Evolutionary conservation across 169 alveolate genomes (phyloP).

Genomic region (Fabrea salina): DNA sequence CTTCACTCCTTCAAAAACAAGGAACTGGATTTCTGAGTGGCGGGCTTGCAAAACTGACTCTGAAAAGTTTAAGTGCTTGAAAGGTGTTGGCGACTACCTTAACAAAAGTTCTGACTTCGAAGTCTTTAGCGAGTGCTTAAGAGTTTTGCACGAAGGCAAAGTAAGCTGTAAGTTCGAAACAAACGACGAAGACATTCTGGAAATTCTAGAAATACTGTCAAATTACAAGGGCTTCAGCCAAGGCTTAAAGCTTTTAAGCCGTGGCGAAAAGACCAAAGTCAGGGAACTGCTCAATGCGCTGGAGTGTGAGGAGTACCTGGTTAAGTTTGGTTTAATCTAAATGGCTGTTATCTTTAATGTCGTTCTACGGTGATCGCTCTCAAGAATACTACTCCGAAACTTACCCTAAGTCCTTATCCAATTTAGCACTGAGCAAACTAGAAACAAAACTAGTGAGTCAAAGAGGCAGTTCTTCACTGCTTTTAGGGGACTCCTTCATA

Average conservation of each 20-base stretch:
- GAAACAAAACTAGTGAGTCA: background rate
- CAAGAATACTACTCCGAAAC: too few relatives aligned
- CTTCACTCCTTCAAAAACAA: background rate
- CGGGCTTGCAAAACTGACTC: background rate
- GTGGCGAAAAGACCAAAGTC: background rate
- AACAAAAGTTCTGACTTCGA: background rate
- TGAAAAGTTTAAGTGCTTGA: background rate
- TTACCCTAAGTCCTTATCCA: too few relatives aligned
- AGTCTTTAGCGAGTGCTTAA: background rate
- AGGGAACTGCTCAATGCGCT: background rate
- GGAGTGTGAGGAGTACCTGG: background rate
- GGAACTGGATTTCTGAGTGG: background rate
- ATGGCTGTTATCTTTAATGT: too few relatives aligned
- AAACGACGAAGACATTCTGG: background rate
- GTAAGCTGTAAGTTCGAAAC: background rate
- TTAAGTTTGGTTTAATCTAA: too few relatives aligned
- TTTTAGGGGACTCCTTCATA: conserved; percentile 5
- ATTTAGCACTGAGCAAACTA: too few relatives aligned
- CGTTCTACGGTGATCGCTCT: too few relatives aligned
- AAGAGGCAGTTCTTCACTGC: background rate
- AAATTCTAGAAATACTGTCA: background rate
- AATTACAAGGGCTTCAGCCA: background rate
- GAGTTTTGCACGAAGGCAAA: background rate
- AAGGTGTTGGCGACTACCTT: background rate
- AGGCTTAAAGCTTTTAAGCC: background rate